Evolutionary conservation across 2,329 filamentous ascomycete species (phyloP).

Genomic region (Lachnellula cervina): DNA sequence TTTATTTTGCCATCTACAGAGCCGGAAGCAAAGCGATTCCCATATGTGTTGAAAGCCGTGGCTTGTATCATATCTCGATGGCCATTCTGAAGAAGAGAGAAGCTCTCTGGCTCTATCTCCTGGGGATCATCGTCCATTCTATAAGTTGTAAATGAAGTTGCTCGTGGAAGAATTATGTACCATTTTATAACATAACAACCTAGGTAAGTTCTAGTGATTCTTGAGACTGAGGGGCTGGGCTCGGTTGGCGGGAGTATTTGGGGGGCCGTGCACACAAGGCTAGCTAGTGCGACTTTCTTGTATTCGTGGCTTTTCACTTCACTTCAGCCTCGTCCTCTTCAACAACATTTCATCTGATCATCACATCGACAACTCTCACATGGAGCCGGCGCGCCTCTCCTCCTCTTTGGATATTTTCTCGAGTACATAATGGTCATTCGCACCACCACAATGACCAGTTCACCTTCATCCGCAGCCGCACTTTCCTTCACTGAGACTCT

Average conservation of each 20-base stretch:
- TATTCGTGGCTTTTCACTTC: slow-evolving; percentile 14
- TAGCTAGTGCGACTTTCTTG: not conserved
- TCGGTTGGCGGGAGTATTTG: not conserved
- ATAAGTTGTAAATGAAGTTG: not conserved
- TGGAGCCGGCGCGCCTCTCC: slow-evolving; percentile 1
- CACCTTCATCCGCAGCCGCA: slow-evolving; percentile 20
- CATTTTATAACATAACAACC: too few species aligned
- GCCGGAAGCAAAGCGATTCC: slow-evolving; percentile 84
- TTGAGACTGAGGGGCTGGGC: not conserved
- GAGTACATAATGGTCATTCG: slow-evolving; percentile 4
- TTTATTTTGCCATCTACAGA: slow-evolving; percentile 91
- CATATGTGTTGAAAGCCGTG: slow-evolving; percentile 87
- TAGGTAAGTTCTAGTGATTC: not conserved
- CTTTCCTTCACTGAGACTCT: slow-evolving; percentile 52
- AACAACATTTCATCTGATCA: not conserved
- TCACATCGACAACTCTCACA: not conserved
- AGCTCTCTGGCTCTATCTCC: slow-evolving; percentile 18
- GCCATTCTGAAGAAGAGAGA: slow-evolving; percentile 60
- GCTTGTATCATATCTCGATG: slow-evolving; percentile 51
- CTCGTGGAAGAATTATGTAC: too few species aligned
- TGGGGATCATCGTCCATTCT: slow-evolving; percentile 15
- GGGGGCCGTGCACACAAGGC: slow-evolving; percentile 1
- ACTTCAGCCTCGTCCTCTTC: slow-evolving; percentile 2
- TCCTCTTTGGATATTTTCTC: not conserved
- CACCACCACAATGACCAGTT: slow-evolving; percentile 6